These are phyloP conservation scores for Cenchrus fungigraminus DNA, from an alignment of 176 grass and related monocot genomes.

Conservation along the genomic window DNA sequence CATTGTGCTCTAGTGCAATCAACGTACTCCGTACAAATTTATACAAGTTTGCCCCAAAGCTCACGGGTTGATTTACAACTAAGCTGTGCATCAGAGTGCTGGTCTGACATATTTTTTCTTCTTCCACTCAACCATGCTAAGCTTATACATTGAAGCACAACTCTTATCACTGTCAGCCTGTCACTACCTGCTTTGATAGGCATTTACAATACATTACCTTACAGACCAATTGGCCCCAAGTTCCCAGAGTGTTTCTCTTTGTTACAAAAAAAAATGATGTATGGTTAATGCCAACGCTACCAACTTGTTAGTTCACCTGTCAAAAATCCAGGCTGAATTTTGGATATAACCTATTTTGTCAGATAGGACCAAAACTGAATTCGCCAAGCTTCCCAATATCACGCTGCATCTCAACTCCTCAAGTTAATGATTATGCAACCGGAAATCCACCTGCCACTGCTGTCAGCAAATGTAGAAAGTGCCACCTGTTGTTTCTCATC, in stretches of 20 bases:
- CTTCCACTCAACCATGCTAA: not conserved
- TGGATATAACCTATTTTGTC: slow-evolving; percentile 12
- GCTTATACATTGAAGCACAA: slow-evolving; percentile 6
- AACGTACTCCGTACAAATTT: not conserved
- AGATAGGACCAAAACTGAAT: not conserved
- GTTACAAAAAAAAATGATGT: not conserved
- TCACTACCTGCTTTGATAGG: not conserved
- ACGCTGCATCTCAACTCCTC: slow-evolving; percentile 2
- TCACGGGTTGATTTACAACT: not conserved
- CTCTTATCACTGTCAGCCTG: not conserved
- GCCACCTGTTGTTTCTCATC: not conserved
- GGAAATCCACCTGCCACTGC: not conserved
- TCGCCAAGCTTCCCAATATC: not conserved
- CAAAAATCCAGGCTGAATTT: not conserved
- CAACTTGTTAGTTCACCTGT: not conserved
- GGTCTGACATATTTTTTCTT: not conserved
- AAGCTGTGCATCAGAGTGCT: not conserved
- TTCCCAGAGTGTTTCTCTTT: not conserved
- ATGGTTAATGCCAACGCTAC: slow-evolving; percentile 7
- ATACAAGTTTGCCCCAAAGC: not conserved
- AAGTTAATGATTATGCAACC: not conserved
- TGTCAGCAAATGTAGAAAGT: slow-evolving; percentile 29
- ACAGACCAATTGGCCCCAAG: not conserved
- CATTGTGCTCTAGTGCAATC: not conserved
- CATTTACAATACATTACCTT: slow-evolving; percentile 17